Percentiles rank a stretch among this genome's conserved stretches.
Evolutionary conservation across 1,284 basidiomycete species (phyloP).

Genomic region (Papiliotrema flavescens): DNA sequence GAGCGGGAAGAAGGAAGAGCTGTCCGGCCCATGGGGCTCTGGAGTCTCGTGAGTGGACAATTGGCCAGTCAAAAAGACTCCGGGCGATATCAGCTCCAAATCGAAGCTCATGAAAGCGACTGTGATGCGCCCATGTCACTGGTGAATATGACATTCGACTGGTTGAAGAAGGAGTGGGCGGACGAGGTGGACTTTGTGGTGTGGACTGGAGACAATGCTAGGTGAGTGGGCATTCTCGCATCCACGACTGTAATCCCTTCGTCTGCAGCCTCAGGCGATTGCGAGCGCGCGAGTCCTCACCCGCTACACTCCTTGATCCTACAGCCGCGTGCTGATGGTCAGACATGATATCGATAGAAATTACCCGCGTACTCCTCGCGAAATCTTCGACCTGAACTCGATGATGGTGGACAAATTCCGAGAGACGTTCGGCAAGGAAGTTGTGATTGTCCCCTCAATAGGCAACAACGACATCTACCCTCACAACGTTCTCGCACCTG

Average conservation of each 20-base stretch:
- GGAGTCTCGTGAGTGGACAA: conserved; percentile 38
- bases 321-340: background rate
- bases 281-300: no score
- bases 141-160: conserved; percentile 76
- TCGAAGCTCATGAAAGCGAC: conserved; percentile 54
- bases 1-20: conserved; percentile 10
- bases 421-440: conserved; percentile 63
- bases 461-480: conserved; percentile 89
- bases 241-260: background rate
- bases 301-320: no score
- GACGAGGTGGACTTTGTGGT: conserved; percentile 85
- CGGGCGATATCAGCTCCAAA: background rate
- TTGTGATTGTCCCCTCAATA: conserved; percentile 78
- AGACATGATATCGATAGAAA: conserved; percentile 86
- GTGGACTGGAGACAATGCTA: conserved; percentile 89
- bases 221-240: conserved; percentile 51
- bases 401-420: conserved; percentile 68
- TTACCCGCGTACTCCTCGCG: conserved; percentile 71
- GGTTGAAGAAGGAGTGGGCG: conserved; percentile 73
- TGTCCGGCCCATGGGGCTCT: conserved; percentile 43
- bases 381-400: conserved; percentile 76
- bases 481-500: conserved; percentile 58
- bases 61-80: background rate
- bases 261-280: no score
- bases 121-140: conserved; percentile 80